Evolutionary conservation across 371 early-diverging fungal species (phyloP), one percentile per base, ranked within the genome.

Genomic region (Mortierella sp.): DNA sequence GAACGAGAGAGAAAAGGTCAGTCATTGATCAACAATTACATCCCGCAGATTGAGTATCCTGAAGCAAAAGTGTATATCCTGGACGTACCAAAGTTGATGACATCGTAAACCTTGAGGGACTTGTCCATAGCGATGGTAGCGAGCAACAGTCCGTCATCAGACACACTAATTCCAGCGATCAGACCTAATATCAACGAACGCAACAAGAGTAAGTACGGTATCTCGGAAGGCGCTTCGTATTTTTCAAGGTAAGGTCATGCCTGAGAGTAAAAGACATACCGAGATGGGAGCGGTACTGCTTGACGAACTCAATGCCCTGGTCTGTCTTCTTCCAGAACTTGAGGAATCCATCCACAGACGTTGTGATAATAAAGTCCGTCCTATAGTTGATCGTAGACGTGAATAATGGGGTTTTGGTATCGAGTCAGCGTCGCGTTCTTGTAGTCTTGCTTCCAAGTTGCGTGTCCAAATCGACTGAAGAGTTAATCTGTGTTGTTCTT

Each of bases 291-390:
- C 96, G 92, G 81, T 94, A 99, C 83, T 98, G 97, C 90, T 99
- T 99, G 51, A 98, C 98, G 90, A 99, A 99, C 88, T 98, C 99
- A 72, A 99, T 95, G 27, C 98, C 98, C 51, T 90, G 89, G 8
- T 92, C 93, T n/a, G 96, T 94, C 90, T 98, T 98, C 86, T 98
- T 98, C 99, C 99, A 99, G 80, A 99, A 99, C 88, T 99, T 99
- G 27, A 99, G 92, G 84, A 97, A 98, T 0, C 99, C 99, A 89
- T 99, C 99, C 5, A 94, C 91, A 1, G 98, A 98, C 0, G 97
- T 94, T 0, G 99, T 99, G 63, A 99, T 92, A 55, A 99, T 83
- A 84, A 98, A 99, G 80, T 98, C 98, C 16, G 95, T 95, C 63
- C 94, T 95, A 60, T n/a, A 44, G 10, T 24, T 24, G 54, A 35